Conservation (phyloP, 805 yeast species). For the Starmerella ratchasimensis region DNA sequence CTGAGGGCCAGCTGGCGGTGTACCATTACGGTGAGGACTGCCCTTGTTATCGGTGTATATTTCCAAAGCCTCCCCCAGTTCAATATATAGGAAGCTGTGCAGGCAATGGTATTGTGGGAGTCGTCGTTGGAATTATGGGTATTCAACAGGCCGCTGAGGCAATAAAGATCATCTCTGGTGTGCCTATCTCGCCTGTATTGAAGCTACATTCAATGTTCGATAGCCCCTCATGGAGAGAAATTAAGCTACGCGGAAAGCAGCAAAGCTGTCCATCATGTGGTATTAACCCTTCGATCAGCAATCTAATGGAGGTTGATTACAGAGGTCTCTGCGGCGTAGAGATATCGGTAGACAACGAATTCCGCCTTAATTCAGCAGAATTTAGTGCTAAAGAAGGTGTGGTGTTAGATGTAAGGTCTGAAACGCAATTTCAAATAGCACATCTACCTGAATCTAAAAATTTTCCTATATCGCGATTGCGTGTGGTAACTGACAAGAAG, state of each 20-base stretch:
- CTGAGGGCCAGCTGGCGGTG: conserved; percentile 81
- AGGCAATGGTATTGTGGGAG: conserved; percentile 91
- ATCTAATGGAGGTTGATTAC: conserved; percentile 45
- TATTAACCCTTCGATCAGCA: conserved; percentile 36
- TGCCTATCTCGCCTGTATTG: conserved; percentile 39
- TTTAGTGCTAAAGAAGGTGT: conserved; percentile 19
- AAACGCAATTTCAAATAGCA: conserved; percentile 59
- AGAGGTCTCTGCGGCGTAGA: conserved; percentile 58
- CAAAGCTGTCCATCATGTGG: conserved; percentile 54
- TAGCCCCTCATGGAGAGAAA: conserved; percentile 48
- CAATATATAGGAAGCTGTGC: conserved; percentile 69
- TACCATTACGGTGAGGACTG: conserved; percentile 51
- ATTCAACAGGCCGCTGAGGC: conserved; percentile 79
- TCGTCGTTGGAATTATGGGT: conserved; percentile 90
- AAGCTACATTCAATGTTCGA: conserved; percentile 37
- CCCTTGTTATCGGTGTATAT: conserved; percentile 91
- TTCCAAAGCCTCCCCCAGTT: conserved; percentile 82
- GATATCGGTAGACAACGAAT: conserved; percentile 24
- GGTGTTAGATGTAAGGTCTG: conserved; percentile 68
- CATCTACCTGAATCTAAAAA: conserved; percentile 46
- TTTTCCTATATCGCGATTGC: conserved; percentile 44
- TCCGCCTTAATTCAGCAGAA: conserved; percentile 28
- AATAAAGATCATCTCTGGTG: conserved; percentile 51
- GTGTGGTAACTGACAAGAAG: conserved; percentile 21
- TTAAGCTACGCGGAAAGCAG: conserved; percentile 66